phyloP scores from a whole-genome alignment of 768 basidiomycete species.

The Tricholoma sp. region DNA sequence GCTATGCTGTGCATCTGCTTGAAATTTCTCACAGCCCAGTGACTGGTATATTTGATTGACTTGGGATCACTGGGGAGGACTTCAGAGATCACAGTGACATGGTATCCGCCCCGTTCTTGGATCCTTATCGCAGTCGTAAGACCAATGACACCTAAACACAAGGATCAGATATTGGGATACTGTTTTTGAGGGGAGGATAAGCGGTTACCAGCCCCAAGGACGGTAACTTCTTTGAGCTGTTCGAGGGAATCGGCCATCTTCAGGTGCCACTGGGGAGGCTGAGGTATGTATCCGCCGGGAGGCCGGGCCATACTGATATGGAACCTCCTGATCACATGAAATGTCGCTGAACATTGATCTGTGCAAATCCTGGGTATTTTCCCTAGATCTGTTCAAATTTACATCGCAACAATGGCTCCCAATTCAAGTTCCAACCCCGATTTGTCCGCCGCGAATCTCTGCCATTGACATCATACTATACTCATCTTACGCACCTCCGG shows the following conservation, averaged over 20 bases:
- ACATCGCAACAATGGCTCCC: no score
- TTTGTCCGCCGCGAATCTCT: no score
- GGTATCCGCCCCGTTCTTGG: constrained; percentile 54
- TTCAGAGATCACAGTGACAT: constrained; percentile 68
- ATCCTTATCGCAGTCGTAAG: constrained; percentile 67
- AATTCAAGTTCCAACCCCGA: no score
- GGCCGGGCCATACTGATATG: no score
- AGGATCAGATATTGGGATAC: neutral
- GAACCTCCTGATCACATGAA: no score
- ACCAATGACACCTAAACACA: constrained; percentile 59
- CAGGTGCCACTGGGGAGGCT: no score
- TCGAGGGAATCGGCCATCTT: constrained; percentile 1
- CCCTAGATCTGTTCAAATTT: no score
- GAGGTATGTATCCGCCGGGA: no score
- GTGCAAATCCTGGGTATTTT: no score
- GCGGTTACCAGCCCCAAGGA: constrained; percentile 29
- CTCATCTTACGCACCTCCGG: no score
- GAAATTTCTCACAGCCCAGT: constrained; percentile 63
- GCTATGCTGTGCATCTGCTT: neutral
- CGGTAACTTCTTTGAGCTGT: constrained; percentile 20
- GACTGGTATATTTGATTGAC: constrained; percentile 63
- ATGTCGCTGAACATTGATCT: no score
- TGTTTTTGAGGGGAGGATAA: neutral
- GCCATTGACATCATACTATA: no score
- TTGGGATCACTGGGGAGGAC: constrained; percentile 64